Evolutionary conservation across 140 eudicot genomes (phyloP).

Genomic region (Ambrosia hybrid): DNA sequence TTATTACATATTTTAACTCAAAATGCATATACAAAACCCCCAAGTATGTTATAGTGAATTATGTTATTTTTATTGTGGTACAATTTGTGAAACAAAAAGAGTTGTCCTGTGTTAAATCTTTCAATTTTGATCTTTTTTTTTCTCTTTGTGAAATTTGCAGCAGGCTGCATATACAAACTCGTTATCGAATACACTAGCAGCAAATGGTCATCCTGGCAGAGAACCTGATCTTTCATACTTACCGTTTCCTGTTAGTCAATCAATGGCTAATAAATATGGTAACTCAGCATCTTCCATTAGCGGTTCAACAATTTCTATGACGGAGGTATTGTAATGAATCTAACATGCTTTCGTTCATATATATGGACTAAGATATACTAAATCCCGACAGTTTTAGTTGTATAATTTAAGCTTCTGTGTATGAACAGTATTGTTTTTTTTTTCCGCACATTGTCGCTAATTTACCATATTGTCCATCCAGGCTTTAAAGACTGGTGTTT

Average conservation of each 20-base stretch:
- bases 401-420: neutral
- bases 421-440: neutral
- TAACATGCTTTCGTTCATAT: constrained; percentile 1
- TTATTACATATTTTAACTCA: neutral
- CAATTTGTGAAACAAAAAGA: too few relatives aligned
- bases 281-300: constrained; percentile 54
- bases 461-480: constrained; percentile 21
- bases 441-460: neutral
- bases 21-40: neutral
- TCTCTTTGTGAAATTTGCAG: constrained; percentile 14
- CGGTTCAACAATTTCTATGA: constrained; percentile 64
- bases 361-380: neutral
- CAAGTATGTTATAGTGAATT: neutral
- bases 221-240: constrained; percentile 78
- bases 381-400: neutral
- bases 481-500: constrained; percentile 72
- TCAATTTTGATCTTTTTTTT: neutral
- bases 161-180: constrained; percentile 65
- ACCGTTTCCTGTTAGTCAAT: constrained; percentile 64
- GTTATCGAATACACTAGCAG: constrained; percentile 58
- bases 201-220: constrained; percentile 58
- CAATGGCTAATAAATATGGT: constrained; percentile 62
- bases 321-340: constrained; percentile 57
- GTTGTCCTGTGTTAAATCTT: neutral
- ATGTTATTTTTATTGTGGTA: neutral